A percentile compares a stretch with the other conserved stretches of the same genome.
phyloP scores from a whole-genome alignment of 2,329 filamentous ascomycete species.

The Aphanocladium album region DNA sequence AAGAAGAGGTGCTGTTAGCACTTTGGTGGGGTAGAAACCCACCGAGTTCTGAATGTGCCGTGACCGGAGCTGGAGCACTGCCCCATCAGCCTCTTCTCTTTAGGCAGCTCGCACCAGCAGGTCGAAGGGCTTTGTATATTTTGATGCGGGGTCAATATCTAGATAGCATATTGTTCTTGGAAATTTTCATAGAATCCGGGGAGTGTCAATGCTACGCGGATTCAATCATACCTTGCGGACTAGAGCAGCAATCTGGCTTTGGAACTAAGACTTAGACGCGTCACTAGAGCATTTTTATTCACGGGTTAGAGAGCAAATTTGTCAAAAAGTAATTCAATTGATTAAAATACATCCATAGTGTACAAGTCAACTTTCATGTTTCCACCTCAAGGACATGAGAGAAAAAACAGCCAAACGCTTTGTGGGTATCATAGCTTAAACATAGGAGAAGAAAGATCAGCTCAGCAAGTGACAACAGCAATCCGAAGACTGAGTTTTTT shows the following conservation, averaged over 20 bases:
- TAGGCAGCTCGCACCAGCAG: not conserved
- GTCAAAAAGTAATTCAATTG: not conserved
- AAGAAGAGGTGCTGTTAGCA: not conserved
- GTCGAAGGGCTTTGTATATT: not conserved
- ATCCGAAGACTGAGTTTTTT: too few relatives aligned
- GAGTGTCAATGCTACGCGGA: too few relatives aligned
- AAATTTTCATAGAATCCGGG: too few relatives aligned
- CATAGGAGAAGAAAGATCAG: too few relatives aligned
- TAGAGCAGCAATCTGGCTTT: too few relatives aligned
- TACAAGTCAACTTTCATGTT: not conserved
- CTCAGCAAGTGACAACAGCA: too few relatives aligned
- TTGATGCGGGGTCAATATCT: not conserved
- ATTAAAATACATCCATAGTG: not conserved
- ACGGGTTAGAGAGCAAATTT: not conserved
- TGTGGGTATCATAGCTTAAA: not conserved
- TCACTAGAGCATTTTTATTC: not conserved
- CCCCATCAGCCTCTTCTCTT: not conserved
- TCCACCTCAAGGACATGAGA: not conserved
- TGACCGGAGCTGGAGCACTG: constrained; percentile 4
- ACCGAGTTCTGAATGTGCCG: not conserved
- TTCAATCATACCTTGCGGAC: too few relatives aligned
- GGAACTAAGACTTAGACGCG: too few relatives aligned
- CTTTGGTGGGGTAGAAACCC: constrained; percentile 2
- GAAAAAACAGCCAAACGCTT: not conserved
- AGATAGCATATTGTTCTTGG: too few relatives aligned